phyloP scores from a whole-genome alignment of 352 stramenopile genomes.

The Aphanomyces euteiches region DNA sequence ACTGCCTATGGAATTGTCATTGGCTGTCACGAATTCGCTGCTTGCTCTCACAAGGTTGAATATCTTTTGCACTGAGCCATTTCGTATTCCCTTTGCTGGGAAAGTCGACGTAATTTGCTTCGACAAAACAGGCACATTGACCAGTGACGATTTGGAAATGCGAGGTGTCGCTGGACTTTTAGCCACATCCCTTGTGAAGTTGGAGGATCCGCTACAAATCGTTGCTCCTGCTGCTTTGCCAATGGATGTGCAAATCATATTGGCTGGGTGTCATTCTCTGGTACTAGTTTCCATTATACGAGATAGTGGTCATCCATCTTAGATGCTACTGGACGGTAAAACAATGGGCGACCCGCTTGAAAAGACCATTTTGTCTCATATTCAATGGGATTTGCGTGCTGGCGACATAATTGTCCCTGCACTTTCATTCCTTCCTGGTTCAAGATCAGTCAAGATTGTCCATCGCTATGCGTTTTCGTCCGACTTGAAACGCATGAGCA shows the following conservation, averaged over 20 bases:
- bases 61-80: slow-evolving; percentile 94
- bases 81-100: slow-evolving; percentile 91
- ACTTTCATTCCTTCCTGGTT: slow-evolving; percentile 34
- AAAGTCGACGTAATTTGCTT: slow-evolving; percentile 91
- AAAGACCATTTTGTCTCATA: slow-evolving; percentile 82
- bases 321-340: slow-evolving; percentile 69
- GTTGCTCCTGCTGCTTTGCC: slow-evolving; percentile 39
- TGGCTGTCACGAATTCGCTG: slow-evolving; percentile 93
- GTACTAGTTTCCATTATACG: slow-evolving; percentile 39
- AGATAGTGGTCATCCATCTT: neutral
- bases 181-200: neutral
- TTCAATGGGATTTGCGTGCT: slow-evolving; percentile 50
- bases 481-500: slow-evolving; percentile 89
- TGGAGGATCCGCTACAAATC: slow-evolving; percentile 34
- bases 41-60: slow-evolving; percentile 76
- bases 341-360: slow-evolving; percentile 93
- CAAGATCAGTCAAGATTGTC: slow-evolving; percentile 51
- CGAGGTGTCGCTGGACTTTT: slow-evolving; percentile 40
- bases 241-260: slow-evolving; percentile 41
- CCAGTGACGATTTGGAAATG: slow-evolving; percentile 86
- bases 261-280: slow-evolving; percentile 90
- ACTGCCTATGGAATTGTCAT: slow-evolving; percentile 92
- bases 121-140: slow-evolving; percentile 96
- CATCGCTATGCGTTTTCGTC: slow-evolving; percentile 88
- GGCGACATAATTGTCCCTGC: slow-evolving; percentile 28